These are phyloP conservation scores for Fusarium sp. DNA, from an alignment of 2,329 filamentous ascomycete genomes.

Conservation along the genomic window DNA sequence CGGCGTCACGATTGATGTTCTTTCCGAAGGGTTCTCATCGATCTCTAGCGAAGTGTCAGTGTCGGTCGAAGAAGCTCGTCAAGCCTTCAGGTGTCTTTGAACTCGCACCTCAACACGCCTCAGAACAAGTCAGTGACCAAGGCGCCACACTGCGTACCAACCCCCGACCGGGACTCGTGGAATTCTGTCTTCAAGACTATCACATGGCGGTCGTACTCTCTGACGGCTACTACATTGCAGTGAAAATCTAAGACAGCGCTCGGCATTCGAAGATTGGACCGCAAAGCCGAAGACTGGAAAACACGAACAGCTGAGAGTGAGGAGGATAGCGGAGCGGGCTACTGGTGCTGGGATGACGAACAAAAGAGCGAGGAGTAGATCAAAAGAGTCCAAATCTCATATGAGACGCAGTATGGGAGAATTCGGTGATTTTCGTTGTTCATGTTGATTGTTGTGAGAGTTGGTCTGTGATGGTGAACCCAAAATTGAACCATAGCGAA, in stretches of 20 bases:
- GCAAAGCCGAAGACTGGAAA: background rate
- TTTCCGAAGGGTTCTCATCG: background rate
- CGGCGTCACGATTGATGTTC: constrained; percentile 46
- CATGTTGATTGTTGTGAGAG: background rate
- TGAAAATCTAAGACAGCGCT: fast-evolving
- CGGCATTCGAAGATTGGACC: background rate
- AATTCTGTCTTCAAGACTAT: fast-evolving
- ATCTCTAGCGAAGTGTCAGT: fast-evolving
- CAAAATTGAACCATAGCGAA: fast-evolving
- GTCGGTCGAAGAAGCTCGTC: background rate
- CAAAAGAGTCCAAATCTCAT: fast-evolving
- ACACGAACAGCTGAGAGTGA: background rate
- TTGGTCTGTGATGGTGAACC: background rate
- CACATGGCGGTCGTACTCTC: fast-evolving
- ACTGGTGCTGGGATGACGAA: background rate
- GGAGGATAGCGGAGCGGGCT: background rate
- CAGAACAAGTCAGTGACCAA: background rate
- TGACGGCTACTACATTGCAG: fast-evolving
- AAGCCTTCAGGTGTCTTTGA: no score
- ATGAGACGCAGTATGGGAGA: fast-evolving
- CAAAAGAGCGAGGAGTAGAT: background rate
- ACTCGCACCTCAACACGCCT: no score
- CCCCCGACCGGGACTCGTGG: background rate
- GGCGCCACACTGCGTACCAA: no score
- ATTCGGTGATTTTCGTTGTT: background rate